These are phyloP conservation scores for Claviceps africana DNA, from an alignment of 2,329 filamentous ascomycete genomes.

Conservation along the genomic window DNA sequence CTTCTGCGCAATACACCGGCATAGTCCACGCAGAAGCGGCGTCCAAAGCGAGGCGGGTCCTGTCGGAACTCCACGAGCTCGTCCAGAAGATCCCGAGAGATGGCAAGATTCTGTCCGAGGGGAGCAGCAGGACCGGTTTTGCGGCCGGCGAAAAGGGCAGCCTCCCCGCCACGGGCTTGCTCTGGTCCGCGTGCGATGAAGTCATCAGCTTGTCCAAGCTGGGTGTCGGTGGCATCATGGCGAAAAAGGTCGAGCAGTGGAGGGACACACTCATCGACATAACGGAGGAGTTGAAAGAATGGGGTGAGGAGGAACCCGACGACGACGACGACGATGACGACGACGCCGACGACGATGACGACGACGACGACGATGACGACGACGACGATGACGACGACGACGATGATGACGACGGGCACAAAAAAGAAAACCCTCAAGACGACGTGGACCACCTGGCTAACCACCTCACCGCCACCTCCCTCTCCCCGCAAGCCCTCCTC, in stretches of 20 bases:
- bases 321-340: too few relatives aligned
- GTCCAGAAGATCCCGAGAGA: conserved; percentile 45
- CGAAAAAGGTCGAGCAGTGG: conserved; percentile 59
- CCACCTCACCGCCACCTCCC: background rate
- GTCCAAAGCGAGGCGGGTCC: conserved; percentile 40
- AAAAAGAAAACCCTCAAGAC: conserved; percentile 7
- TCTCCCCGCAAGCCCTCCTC: conserved; percentile 40
- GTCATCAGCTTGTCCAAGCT: conserved; percentile 48
- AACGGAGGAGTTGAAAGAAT: conserved; percentile 74
- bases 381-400: conserved; percentile 27
- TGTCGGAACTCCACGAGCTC: conserved; percentile 49
- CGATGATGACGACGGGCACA: conserved; percentile 17
- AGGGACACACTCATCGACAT: conserved; percentile 67
- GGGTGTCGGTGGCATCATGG: conserved; percentile 57
- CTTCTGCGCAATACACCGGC: conserved; percentile 45
- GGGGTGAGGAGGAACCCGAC: conserved; percentile 59
- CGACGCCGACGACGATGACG: conserved; percentile 24
- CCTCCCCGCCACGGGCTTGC: conserved; percentile 54
- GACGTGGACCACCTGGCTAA: conserved; percentile 27
- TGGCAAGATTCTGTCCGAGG: conserved; percentile 32
- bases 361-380: background rate
- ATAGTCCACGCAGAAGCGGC: conserved; percentile 51
- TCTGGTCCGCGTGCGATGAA: conserved; percentile 76
- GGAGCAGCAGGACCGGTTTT: conserved; percentile 11
- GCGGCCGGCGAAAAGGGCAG: conserved; percentile 35